Percentiles rank a stretch among this genome's conserved stretches.
Evolutionary conservation across 225 moss, liverwort and hornwort species (phyloP).

Genomic region (Neckera pumila): DNA sequence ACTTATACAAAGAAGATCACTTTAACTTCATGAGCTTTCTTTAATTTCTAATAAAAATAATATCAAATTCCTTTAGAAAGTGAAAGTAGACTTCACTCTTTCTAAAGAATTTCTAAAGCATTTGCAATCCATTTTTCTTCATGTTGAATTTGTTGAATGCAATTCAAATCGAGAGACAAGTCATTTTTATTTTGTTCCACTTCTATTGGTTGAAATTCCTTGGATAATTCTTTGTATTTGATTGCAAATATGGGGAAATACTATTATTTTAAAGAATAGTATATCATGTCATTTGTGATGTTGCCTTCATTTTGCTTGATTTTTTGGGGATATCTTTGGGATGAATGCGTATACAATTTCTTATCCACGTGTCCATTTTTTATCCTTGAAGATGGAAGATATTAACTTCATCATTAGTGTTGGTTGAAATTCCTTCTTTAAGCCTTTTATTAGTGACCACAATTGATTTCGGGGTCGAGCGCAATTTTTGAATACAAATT

Average conservation of each 20-base stretch:
- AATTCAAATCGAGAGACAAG: accelerated
- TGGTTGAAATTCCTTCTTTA: background rate
- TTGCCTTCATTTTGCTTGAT: background rate
- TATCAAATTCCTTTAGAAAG: too few relatives aligned
- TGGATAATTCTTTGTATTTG: background rate
- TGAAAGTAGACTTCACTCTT: background rate
- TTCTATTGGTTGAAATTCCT: too few relatives aligned
- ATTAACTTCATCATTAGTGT: background rate
- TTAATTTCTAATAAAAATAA: background rate
- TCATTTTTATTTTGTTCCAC: background rate
- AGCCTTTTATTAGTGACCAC: too few relatives aligned
- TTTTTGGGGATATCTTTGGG: background rate
- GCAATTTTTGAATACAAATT: too few relatives aligned
- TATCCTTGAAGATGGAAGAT: too few relatives aligned
- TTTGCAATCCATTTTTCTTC: background rate
- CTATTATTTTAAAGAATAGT: background rate
- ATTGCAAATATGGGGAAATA: background rate
- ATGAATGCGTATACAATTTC: background rate
- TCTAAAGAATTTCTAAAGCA: background rate
- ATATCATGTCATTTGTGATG: background rate
- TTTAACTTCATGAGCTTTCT: background rate
- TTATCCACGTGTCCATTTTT: too few relatives aligned
- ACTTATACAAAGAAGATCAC: background rate
- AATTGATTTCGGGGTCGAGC: too few relatives aligned
- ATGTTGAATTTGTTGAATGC: background rate